Conservation (phyloP, 2,329 filamentous ascomycete species). For the Helotiales sp. region DNA sequence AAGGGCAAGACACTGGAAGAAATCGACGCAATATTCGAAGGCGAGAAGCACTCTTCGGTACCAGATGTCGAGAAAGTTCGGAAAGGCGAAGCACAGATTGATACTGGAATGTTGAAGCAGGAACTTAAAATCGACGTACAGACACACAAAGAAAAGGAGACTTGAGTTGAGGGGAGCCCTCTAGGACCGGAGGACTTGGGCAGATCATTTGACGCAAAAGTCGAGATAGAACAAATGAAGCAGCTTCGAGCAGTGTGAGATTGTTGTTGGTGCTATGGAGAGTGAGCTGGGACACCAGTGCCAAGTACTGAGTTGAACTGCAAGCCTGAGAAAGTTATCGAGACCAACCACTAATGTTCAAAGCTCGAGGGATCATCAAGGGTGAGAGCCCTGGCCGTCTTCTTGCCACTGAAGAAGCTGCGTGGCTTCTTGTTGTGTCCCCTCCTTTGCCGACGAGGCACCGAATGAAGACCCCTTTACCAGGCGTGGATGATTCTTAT, state of each 20-base stretch:
- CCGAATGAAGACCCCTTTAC: not conserved
- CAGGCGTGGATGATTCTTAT: not conserved
- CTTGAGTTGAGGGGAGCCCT: not conserved
- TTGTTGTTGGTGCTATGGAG: no score
- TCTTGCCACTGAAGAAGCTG: not conserved
- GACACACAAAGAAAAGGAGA: not conserved
- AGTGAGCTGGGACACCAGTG: no score
- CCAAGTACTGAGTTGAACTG: no score
- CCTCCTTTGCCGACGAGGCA: not conserved
- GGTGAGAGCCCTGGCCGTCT: no score
- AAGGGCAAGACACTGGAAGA: conserved; percentile 40
- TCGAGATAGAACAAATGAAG: no score
- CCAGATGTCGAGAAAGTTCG: conserved; percentile 20
- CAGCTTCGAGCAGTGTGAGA: no score
- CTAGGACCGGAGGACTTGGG: no score
- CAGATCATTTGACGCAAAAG: no score
- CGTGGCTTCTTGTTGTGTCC: not conserved
- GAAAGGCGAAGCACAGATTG: conserved; percentile 12
- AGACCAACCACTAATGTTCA: no score
- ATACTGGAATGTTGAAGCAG: not conserved
- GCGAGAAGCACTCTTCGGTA: conserved; percentile 31
- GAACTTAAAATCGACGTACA: not conserved
- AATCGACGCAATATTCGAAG: conserved; percentile 39
- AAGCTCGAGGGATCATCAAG: no score
- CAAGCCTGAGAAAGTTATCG: no score